phyloP scores from a whole-genome alignment of 2,329 filamentous ascomycete species.

The Alternaria alternata region DNA sequence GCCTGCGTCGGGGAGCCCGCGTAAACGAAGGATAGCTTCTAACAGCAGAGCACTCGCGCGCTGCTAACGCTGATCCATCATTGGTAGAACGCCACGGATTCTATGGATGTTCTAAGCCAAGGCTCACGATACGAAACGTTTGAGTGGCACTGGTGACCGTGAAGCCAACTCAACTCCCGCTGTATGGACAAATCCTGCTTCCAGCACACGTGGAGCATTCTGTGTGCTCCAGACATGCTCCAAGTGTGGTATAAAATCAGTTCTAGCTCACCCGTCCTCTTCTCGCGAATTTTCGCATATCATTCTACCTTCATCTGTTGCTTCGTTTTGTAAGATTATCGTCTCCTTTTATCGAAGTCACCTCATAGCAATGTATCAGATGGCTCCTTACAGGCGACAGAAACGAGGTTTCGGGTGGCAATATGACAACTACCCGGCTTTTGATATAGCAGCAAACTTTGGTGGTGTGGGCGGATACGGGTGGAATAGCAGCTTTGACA shows the following conservation, averaged over 20 bases:
- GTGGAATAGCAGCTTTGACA: background rate
- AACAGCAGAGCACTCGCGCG: background rate
- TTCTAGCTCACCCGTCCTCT: background rate
- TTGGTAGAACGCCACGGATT: background rate
- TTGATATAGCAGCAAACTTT: background rate
- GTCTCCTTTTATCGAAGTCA: background rate
- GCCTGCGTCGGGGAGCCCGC: background rate
- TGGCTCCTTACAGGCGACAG: background rate
- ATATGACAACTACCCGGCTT: background rate
- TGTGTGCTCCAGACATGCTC: background rate
- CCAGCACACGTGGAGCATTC: background rate
- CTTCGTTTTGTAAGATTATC: background rate
- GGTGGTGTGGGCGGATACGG: background rate
- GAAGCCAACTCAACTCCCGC: slow-evolving; percentile 9
- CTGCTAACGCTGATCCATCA: background rate
- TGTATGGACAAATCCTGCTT: slow-evolving; percentile 2
- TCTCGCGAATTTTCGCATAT: background rate
- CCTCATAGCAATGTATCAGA: slow-evolving; percentile 8
- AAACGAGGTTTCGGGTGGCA: background rate
- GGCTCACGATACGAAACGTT: slow-evolving; percentile 6
- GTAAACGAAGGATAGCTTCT: slow-evolving; percentile 8
- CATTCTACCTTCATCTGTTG: background rate
- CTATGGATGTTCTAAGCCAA: background rate
- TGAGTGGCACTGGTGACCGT: slow-evolving; percentile 11
- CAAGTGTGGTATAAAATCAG: background rate